Conservation (phyloP, 225 moss, liverwort and hornwort genomes). For the Polytrichum formosum region DNA sequence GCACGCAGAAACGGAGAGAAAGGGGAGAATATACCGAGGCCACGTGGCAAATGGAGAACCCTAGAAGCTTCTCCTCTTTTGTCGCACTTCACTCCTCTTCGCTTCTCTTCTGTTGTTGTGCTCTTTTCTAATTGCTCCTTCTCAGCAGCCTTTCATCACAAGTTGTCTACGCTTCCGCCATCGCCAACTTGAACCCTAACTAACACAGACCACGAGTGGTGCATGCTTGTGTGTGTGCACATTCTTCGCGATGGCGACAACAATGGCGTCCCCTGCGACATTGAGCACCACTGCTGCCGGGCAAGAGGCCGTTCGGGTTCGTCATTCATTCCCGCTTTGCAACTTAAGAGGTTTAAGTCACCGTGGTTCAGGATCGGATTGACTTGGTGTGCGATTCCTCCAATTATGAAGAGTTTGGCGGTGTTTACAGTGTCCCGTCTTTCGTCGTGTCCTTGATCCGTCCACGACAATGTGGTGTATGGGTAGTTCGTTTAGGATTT, state of each 20-base stretch:
- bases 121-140: neutral
- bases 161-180: neutral
- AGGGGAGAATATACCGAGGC: too few species aligned
- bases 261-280: conserved; percentile 32
- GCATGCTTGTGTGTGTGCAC: neutral
- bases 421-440: neutral
- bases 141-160: too few species aligned
- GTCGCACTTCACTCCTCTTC: neutral
- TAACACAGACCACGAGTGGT: neutral
- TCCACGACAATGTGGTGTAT: neutral
- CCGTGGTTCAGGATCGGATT: neutral
- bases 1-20: too few species aligned
- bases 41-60: conserved; percentile 1
- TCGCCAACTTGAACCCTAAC: neutral
- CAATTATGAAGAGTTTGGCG: too few species aligned
- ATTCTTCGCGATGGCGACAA: conserved; percentile 22
- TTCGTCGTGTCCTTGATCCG: neutral
- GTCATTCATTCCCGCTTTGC: neutral
- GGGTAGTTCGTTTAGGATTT: neutral
- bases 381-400: too few species aligned
- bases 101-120: neutral
- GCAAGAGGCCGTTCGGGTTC: conserved; percentile 29
- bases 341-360: neutral
- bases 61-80: neutral
- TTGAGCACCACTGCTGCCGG: conserved; percentile 17